Base-by-base conservation (phyloP, 805 yeast species). In the Zygosaccharomyces pseudorouxii region DNA sequence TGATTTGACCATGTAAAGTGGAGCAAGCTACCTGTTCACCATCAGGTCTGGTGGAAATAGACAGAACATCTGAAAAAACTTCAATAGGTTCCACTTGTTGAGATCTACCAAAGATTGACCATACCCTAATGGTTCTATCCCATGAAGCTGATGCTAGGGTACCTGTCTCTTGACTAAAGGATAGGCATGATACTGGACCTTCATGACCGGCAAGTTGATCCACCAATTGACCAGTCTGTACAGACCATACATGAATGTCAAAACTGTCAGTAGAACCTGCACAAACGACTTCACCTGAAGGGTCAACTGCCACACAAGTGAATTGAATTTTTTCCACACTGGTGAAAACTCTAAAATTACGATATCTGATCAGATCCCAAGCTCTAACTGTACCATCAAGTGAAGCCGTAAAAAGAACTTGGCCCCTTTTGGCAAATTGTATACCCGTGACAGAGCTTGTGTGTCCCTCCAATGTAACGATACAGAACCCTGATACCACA, bases 311-410 rank as follows among this genome's bases (percentile, higher is more conserved):
- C 51, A 93, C 70, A 46, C 89, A 80, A 45, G 82, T 83, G 68
- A 92, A 93, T 63, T 89, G 97, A 23, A 90, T 73, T 58, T 98
- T 76, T 55, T 83, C 84, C 3, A 96, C 81, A 0, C 97, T 93
- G 0, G 98, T 89, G 64, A 92, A 90, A 0, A 96, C 89, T 58
- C 98, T 78, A 73, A 93, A 93, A 63, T 93, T 93, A 65, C 99
- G 80, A 67, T 85, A 93, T 58, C 99, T 76, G 31, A 90, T 77
- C 53, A 93, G 73, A 73, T 93, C 99, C 96, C 96, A 93, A 0
- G 99, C 99, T 58, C 97, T 78, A 8, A 93, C 89, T 0, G 99
- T 93, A 50, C 99, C 99, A 71, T 93, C 99, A 51, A 90, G 71
- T 0, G 98, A 92, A 1, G 96, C 78, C 3, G 96, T 84, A 60